Evolutionary conservation across 371 early-diverging fungal species (phyloP).

Genomic region (Haplosporangium sp.): DNA sequence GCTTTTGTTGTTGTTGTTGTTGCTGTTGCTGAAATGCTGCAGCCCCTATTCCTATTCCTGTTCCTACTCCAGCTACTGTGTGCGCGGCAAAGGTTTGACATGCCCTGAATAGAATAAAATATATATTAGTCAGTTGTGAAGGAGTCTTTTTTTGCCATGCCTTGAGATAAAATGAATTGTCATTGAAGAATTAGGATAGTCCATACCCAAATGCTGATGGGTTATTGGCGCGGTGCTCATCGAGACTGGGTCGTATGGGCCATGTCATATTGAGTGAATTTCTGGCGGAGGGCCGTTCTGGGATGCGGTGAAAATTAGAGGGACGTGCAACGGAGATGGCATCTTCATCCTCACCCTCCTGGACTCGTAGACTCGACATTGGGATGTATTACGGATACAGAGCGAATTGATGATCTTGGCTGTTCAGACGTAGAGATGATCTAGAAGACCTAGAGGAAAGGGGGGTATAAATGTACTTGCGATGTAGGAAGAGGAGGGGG

Average conservation of each 20-base stretch:
- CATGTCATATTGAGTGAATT: conserved; percentile 42
- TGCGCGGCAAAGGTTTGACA: conserved; percentile 16
- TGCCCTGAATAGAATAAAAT: conserved; percentile 2
- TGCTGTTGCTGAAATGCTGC: neutral
- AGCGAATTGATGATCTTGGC: too few relatives aligned
- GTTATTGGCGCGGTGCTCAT: conserved; percentile 25
- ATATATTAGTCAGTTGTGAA: neutral
- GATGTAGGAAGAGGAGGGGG: too few relatives aligned
- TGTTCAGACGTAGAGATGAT: too few relatives aligned
- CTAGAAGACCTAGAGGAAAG: too few relatives aligned
- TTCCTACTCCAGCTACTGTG: conserved; percentile 7
- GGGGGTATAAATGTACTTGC: too few relatives aligned
- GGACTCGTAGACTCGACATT: conserved; percentile 45
- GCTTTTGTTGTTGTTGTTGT: neutral
- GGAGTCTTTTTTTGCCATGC: neutral
- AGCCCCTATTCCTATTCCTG: conserved; percentile 5
- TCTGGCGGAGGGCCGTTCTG: conserved; percentile 19
- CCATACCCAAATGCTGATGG: conserved; percentile 23
- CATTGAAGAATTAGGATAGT: neutral
- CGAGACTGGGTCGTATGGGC: conserved; percentile 30
- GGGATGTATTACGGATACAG: neutral
- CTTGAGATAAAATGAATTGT: neutral
- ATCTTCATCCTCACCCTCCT: conserved; percentile 54
- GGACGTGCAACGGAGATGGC: conserved; percentile 39
- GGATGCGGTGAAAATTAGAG: conserved; percentile 12